These are phyloP conservation scores for Stylosanthes scabra DNA, from an alignment of 331 rosid species.

Conservation along the genomic window DNA sequence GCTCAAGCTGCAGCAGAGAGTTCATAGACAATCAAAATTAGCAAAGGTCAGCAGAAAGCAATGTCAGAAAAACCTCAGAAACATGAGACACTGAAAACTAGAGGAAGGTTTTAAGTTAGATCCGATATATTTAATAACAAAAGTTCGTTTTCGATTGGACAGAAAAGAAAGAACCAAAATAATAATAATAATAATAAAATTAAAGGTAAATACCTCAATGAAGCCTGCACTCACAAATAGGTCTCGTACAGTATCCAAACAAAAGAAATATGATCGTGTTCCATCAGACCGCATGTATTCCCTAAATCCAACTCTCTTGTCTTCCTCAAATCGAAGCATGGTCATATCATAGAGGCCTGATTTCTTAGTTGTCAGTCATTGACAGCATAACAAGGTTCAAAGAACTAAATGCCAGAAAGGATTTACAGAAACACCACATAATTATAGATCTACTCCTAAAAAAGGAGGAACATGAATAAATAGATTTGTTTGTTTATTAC, in stretches of 20 bases:
- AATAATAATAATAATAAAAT: no score
- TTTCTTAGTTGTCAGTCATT: conserved; percentile 36
- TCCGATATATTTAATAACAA: conserved; percentile 20
- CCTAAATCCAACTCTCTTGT: conserved; percentile 75
- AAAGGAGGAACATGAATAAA: conserved; percentile 19
- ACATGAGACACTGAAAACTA: conserved; percentile 17
- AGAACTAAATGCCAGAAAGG: conserved; percentile 26
- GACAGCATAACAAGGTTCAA: conserved; percentile 31
- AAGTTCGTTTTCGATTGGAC: conserved; percentile 24
- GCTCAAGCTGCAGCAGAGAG: conserved; percentile 74
- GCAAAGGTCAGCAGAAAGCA: conserved; percentile 16
- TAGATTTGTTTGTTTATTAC: conserved; percentile 49
- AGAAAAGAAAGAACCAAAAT: no score
- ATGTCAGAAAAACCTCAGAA: conserved; percentile 29
- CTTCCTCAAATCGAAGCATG: conserved; percentile 83
- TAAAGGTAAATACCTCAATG: conserved; percentile 62
- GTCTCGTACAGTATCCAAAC: conserved; percentile 68
- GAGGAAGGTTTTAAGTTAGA: conserved; percentile 18
- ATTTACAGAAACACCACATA: conserved; percentile 12
- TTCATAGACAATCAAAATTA: conserved; percentile 33
- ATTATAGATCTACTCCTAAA: neutral
- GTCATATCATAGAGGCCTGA: conserved; percentile 98
- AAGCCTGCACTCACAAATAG: conserved; percentile 83
- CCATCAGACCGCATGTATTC: conserved; percentile 86
- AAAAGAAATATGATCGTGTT: conserved; percentile 91